These are phyloP conservation scores for Gyrodon lividus DNA, from an alignment of 768 basidiomycete genomes.

Conservation along the genomic window DNA sequence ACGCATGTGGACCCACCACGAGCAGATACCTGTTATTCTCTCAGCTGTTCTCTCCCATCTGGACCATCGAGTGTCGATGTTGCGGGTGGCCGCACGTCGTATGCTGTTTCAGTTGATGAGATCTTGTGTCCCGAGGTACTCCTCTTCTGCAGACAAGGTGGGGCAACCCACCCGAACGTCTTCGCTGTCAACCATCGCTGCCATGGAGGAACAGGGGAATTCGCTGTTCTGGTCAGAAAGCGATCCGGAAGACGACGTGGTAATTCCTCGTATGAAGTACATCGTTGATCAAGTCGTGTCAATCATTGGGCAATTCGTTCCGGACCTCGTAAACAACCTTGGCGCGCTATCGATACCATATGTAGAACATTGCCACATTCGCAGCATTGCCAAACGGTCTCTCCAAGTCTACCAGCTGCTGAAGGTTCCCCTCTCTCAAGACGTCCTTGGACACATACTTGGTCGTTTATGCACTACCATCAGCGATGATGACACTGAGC, in stretches of 20 bases:
- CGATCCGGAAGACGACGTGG: slow-evolving; percentile 51
- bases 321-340: slow-evolving; percentile 71
- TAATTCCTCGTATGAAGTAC: slow-evolving; percentile 64
- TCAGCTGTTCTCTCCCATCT: slow-evolving; percentile 80
- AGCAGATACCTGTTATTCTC: slow-evolving; percentile 70
- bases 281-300: slow-evolving; percentile 65
- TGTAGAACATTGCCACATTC: slow-evolving; percentile 85
- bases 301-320: slow-evolving; percentile 67
- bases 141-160: slow-evolving; percentile 63
- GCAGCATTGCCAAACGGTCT: slow-evolving; percentile 83
- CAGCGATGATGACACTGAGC: slow-evolving; percentile 69
- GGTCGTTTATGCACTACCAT: slow-evolving; percentile 84
- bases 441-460: slow-evolving; percentile 75
- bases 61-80: slow-evolving; percentile 69
- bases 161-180: slow-evolving; percentile 44
- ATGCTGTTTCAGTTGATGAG: slow-evolving; percentile 85
- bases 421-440: slow-evolving; percentile 65
- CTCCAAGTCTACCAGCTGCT: slow-evolving; percentile 87
- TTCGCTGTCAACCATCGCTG: slow-evolving; percentile 49
- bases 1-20: slow-evolving; percentile 70
- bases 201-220: slow-evolving; percentile 59
- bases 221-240: slow-evolving; percentile 71
- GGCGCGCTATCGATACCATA: slow-evolving; percentile 78
- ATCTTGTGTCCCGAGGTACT: slow-evolving; percentile 77
- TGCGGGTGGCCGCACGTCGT: slow-evolving; percentile 69